Evolutionary conservation across 73 alveolate species (phyloP).

Genomic region (Paramecium bursaria): DNA sequence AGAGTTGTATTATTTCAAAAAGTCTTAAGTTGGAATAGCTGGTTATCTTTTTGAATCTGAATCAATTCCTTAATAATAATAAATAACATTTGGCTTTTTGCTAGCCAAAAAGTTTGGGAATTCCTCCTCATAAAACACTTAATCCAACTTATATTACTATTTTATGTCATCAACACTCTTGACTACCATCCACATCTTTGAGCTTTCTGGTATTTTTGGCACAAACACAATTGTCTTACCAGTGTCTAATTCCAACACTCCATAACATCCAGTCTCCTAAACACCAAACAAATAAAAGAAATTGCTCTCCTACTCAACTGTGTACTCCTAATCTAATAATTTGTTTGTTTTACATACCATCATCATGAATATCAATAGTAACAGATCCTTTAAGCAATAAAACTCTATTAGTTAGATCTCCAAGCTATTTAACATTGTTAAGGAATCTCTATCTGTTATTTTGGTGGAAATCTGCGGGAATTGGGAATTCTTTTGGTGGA

Average conservation of each 20-base stretch:
- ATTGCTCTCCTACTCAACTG: constrained; percentile 76
- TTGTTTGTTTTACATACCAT: neutral
- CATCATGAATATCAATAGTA: constrained; percentile 44
- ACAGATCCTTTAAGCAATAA: constrained; percentile 30
- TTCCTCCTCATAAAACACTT: constrained; percentile 76
- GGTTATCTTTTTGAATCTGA: constrained; percentile 82
- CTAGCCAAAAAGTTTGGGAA: constrained; percentile 74
- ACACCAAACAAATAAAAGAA: constrained; percentile 85
- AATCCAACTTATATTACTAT: constrained; percentile 77
- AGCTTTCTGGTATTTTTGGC: constrained; percentile 72
- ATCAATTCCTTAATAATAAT: constrained; percentile 83
- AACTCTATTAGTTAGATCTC: neutral
- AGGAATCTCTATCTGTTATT: constrained; percentile 21
- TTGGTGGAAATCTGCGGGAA: constrained; percentile 25
- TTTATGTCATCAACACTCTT: constrained; percentile 73
- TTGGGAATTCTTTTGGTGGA: constrained; percentile 13
- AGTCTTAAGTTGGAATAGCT: constrained; percentile 76
- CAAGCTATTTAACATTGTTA: neutral
- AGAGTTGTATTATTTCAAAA: constrained; percentile 72
- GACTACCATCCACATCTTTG: constrained; percentile 87
- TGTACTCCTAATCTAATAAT: constrained; percentile 70
- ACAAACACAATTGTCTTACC: constrained; percentile 73
- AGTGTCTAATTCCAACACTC: constrained; percentile 75
- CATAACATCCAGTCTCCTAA: constrained; percentile 78
- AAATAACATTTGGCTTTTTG: constrained; percentile 78